Percentiles rank a stretch among this genome's conserved stretches.
Conservation (phyloP, 129 eudicot species). For the Pittosporum tobira region DNA sequence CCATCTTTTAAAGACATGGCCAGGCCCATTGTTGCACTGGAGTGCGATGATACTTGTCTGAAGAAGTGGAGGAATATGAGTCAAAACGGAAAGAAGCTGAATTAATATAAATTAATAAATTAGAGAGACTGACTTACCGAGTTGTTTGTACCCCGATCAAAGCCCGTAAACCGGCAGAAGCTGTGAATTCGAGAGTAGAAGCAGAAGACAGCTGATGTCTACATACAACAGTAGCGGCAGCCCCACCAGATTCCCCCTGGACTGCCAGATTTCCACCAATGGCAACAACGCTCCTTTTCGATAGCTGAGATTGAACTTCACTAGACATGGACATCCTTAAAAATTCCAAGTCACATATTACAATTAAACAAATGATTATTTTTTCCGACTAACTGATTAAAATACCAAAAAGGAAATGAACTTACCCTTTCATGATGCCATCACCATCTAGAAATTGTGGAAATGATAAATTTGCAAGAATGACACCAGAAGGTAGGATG, state of each 20-base stretch:
- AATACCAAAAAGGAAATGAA: neutral
- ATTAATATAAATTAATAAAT: too few species aligned
- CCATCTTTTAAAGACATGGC: conserved; percentile 81
- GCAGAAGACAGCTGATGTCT: conserved; percentile 71
- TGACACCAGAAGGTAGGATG: conserved; percentile 69
- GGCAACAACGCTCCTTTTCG: conserved; percentile 55
- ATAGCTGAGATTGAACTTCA: conserved; percentile 80
- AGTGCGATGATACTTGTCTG: conserved; percentile 65
- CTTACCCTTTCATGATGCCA: conserved; percentile 88
- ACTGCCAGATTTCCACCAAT: conserved; percentile 93
- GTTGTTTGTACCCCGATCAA: conserved; percentile 69
- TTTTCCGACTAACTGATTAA: neutral
- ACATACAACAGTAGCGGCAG: conserved; percentile 65
- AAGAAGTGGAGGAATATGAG: conserved; percentile 8
- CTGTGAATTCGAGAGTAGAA: conserved; percentile 66
- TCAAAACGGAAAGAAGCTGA: neutral
- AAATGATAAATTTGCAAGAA: conserved; percentile 66
- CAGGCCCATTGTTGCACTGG: conserved; percentile 80
- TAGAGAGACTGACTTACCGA: conserved; percentile 53
- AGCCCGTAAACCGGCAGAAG: conserved; percentile 69
- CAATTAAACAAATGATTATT: neutral
- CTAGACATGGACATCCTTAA: conserved; percentile 86
- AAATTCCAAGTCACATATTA: conserved; percentile 5
- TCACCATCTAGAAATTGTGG: conserved; percentile 67
- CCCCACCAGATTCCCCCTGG: conserved; percentile 60